phyloP scores from a whole-genome alignment of 164 flowering plant species.

The Piper longum region DNA sequence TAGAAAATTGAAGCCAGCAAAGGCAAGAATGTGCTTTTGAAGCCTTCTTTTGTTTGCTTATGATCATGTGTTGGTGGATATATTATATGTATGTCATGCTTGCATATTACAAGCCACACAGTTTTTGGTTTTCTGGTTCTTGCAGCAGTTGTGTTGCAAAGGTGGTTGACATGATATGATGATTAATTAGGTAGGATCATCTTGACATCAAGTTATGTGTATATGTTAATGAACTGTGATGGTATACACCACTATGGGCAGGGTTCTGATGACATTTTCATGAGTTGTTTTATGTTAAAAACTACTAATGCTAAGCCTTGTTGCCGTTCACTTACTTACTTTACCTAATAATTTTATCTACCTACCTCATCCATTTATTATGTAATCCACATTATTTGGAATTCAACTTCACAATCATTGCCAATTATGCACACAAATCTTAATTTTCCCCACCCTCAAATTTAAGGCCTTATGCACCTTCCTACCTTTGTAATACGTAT shows the following conservation, averaged over 20 bases:
- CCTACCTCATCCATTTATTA: too few relatives aligned
- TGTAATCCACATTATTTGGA: too few relatives aligned
- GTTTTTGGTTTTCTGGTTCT: neutral
- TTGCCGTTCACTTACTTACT: too few relatives aligned
- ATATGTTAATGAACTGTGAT: neutral
- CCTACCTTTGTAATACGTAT: too few relatives aligned
- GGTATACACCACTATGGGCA: neutral
- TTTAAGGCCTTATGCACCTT: too few relatives aligned
- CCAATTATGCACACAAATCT: too few relatives aligned
- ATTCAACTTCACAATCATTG: too few relatives aligned
- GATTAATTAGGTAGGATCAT: neutral
- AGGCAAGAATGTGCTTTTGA: neutral
- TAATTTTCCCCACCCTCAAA: too few relatives aligned
- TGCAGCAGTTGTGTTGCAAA: neutral
- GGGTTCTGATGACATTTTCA: neutral
- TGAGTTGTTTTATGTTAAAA: neutral
- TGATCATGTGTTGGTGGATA: neutral
- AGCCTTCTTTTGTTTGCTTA: neutral
- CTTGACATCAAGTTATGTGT: neutral
- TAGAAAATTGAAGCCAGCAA: neutral
- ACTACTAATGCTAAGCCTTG: too few relatives aligned
- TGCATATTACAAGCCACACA: too few relatives aligned
- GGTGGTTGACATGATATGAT: neutral
- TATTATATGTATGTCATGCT: too few relatives aligned
- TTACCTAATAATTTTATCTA: too few relatives aligned